These are phyloP conservation scores for Verruconis gallopava DNA, from an alignment of 2,329 filamentous ascomycete species.

Conservation along the genomic window DNA sequence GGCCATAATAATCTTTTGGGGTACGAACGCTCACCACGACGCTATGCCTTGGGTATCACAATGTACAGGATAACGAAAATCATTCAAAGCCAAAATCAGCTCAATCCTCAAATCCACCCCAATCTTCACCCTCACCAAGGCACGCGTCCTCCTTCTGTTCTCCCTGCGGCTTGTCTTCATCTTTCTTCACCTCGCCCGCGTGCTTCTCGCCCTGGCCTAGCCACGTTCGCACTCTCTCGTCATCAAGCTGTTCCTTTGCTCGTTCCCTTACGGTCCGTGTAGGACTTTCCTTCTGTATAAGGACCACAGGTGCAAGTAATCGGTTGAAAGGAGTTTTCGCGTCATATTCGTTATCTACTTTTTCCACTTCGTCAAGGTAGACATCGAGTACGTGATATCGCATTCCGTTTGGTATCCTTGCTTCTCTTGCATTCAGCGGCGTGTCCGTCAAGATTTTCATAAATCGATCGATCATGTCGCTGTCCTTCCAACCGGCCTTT, in stretches of 20 bases:
- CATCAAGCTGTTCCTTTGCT: conserved; percentile 56
- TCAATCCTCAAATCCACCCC: conserved; percentile 58
- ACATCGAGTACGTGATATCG: conserved; percentile 80
- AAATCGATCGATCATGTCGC: conserved; percentile 27
- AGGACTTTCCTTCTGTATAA: conserved; percentile 42
- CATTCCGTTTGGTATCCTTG: conserved; percentile 66
- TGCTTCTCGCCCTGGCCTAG: conserved; percentile 17
- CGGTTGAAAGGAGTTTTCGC: conserved; percentile 29
- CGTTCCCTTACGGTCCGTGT: conserved; percentile 61
- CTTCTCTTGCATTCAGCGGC: conserved; percentile 33
- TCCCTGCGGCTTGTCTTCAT: conserved; percentile 22
- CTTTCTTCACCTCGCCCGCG: conserved; percentile 23
- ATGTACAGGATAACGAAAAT: no score
- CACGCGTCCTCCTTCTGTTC: conserved; percentile 27
- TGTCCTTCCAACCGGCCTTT: conserved; percentile 29
- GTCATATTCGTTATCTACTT: conserved; percentile 40
- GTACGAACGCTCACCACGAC: no score
- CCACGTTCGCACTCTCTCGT: conserved; percentile 61
- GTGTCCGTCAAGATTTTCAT: conserved; percentile 34
- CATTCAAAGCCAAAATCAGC: background rate
- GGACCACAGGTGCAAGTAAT: conserved; percentile 44
- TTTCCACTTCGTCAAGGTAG: conserved; percentile 81
- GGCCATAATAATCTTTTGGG: conserved; percentile 42
- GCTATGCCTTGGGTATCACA: no score
- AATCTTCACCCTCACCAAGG: conserved; percentile 24